Conservation (phyloP, 306 rosid genomes). For the Amphicarpaea edgeworthii region DNA sequence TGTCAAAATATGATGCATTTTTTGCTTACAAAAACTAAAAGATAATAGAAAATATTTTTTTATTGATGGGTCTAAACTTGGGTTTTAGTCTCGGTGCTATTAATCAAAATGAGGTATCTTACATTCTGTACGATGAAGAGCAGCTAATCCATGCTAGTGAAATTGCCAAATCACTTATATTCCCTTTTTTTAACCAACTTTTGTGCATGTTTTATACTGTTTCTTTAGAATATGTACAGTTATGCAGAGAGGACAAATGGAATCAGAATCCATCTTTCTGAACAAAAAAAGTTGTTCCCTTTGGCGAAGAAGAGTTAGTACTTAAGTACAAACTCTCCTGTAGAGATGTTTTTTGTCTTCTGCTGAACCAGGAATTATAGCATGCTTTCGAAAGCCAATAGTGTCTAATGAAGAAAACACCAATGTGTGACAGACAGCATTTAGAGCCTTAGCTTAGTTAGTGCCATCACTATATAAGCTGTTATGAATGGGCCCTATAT, state of each 20-base stretch:
- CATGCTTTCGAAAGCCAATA: neutral
- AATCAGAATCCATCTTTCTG: slow-evolving; percentile 30
- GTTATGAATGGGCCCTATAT: neutral
- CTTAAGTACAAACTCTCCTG: slow-evolving; percentile 16
- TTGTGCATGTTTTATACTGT: slow-evolving; percentile 31
- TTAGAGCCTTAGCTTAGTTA: slow-evolving; percentile 11
- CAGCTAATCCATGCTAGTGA: no score
- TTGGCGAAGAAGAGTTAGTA: slow-evolving; percentile 5
- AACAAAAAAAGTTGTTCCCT: slow-evolving; percentile 29
- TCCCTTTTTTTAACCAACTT: neutral
- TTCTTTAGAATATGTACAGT: slow-evolving; percentile 17
- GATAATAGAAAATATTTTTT: no score
- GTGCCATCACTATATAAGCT: neutral
- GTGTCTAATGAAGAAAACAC: neutral
- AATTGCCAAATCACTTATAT: slow-evolving; percentile 2
- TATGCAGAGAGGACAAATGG: slow-evolving; percentile 27
- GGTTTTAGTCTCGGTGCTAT: no score
- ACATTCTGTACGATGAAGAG: no score
- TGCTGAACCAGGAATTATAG: slow-evolving; percentile 17
- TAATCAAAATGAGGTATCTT: neutral
- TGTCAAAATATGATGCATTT: no score
- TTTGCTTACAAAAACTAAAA: no score
- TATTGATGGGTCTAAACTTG: no score
- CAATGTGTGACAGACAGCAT: neutral
- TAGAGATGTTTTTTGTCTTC: slow-evolving; percentile 28